A percentile compares a stretch with the other conserved stretches of the same genome.
Evolutionary conservation across 2,329 filamentous ascomycete genomes (phyloP).

Genomic region (Clathrospora elynae): DNA sequence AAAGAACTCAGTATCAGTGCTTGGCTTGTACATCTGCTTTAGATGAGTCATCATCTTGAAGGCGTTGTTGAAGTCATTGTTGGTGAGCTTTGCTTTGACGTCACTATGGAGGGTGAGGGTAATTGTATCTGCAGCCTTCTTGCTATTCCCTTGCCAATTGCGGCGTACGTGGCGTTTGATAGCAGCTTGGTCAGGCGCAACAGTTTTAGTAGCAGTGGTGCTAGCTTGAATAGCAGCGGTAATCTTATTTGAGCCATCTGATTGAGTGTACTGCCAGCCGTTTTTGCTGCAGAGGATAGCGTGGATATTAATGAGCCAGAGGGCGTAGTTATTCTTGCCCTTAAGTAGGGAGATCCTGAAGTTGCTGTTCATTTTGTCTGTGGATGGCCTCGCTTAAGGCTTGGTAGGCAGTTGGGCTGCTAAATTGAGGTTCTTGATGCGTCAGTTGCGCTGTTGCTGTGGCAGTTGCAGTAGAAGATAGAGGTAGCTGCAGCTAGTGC

Average conservation of each 20-base stretch:
- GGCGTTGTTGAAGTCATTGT: neutral
- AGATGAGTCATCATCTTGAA: neutral
- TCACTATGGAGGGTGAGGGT: neutral
- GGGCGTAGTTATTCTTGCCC: neutral
- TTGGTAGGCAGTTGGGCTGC: too few relatives aligned
- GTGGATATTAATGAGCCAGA: neutral
- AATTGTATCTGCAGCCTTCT: neutral
- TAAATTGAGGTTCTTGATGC: too few relatives aligned
- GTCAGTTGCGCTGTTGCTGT: too few relatives aligned
- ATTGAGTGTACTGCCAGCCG: neutral
- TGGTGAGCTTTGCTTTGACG: neutral
- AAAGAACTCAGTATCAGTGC: neutral
- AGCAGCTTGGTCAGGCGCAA: neutral
- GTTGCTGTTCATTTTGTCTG: too few relatives aligned
- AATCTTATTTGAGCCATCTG: neutral
- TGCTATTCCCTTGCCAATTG: neutral
- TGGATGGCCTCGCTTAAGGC: too few relatives aligned
- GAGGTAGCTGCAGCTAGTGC: too few relatives aligned
- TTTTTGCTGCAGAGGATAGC: neutral
- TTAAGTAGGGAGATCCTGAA: neutral
- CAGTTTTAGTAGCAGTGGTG: neutral
- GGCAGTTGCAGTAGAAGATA: too few relatives aligned
- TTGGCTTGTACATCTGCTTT: neutral
- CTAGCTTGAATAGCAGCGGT: neutral
- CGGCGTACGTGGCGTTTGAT: neutral